These are phyloP conservation scores for Articulospora tetracladia DNA, from an alignment of 495 filamentous ascomycete genomes.

Conservation along the genomic window DNA sequence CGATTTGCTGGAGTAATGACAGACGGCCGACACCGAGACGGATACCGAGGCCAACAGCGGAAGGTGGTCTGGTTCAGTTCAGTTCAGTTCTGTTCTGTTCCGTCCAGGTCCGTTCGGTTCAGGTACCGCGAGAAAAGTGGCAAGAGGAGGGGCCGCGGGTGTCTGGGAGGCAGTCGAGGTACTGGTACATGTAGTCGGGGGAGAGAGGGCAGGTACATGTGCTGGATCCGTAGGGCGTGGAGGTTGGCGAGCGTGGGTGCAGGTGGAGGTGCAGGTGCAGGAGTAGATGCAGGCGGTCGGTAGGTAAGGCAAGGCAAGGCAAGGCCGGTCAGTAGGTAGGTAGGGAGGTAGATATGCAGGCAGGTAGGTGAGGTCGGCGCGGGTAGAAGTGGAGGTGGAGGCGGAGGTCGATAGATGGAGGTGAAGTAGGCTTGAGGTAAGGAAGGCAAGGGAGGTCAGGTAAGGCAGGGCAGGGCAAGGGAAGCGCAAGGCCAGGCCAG, in stretches of 20 bases:
- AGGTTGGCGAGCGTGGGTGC: not conserved
- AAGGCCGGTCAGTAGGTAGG: not conserved
- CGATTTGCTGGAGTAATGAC: constrained; percentile 14
- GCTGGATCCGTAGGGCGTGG: not conserved
- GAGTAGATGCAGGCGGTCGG: too few relatives aligned
- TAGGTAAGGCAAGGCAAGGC: too few relatives aligned
- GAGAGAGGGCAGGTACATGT: not conserved
- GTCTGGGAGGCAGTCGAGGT: not conserved
- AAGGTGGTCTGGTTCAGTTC: too few relatives aligned
- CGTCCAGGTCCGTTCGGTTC: too few relatives aligned
- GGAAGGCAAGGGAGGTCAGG: too few relatives aligned
- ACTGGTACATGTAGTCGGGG: not conserved
- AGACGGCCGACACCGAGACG: not conserved
- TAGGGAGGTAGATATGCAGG: not conserved
- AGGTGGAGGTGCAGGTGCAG: not conserved
- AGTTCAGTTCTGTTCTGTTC: too few relatives aligned
- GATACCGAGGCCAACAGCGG: not conserved
- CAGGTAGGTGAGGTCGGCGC: not conserved
- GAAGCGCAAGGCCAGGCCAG: not conserved
- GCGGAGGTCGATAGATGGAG: too few relatives aligned
- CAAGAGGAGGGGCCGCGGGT: not conserved
- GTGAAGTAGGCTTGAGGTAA: too few relatives aligned
- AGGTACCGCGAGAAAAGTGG: not conserved
- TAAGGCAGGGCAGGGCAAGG: too few relatives aligned
- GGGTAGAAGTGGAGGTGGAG: not conserved